These are phyloP conservation scores for Phaeosphaeriaceae sp. DNA, from an alignment of 2,329 filamentous ascomycete species.

Conservation along the genomic window DNA sequence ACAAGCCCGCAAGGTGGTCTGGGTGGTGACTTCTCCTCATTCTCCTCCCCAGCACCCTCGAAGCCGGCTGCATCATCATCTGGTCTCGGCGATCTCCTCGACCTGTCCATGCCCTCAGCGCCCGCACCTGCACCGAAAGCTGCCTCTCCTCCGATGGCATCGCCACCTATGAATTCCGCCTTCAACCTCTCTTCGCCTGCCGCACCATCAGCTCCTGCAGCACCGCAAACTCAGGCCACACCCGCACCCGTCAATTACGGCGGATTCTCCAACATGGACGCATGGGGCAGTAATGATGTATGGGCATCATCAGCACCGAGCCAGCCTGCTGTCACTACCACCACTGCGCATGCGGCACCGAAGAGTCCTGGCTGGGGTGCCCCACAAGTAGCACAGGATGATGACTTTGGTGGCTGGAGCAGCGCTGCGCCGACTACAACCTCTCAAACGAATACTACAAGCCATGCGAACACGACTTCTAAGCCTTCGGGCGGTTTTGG, in stretches of 20 bases:
- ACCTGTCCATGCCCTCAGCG: slow-evolving; percentile 61
- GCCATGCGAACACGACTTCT: slow-evolving; percentile 27
- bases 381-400: slow-evolving; percentile 75
- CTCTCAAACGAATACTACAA: slow-evolving; percentile 47
- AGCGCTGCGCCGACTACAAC: slow-evolving; percentile 71
- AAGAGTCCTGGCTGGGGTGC: slow-evolving; percentile 65
- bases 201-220: slow-evolving; percentile 46
- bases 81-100: slow-evolving; percentile 77
- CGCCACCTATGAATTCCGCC: slow-evolving; percentile 65
- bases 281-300: slow-evolving; percentile 83
- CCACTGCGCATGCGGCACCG: slow-evolving; percentile 48
- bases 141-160: slow-evolving; percentile 36
- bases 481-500: slow-evolving; percentile 64
- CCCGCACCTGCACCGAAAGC: slow-evolving; percentile 36
- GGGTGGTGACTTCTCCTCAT: slow-evolving; percentile 69
- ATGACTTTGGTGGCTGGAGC: slow-evolving; percentile 96
- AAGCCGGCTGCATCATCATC: slow-evolving; percentile 59
- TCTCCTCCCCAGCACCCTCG: slow-evolving; percentile 61
- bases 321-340: slow-evolving; percentile 48
- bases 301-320: slow-evolving; percentile 74
- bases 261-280: slow-evolving; percentile 67
- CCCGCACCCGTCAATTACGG: slow-evolving; percentile 47
- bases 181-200: slow-evolving; percentile 64
- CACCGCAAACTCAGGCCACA: slow-evolving; percentile 38
- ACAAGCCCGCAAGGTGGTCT: slow-evolving; percentile 65